phyloP scores from a whole-genome alignment of 352 stramenopile species.

The Phytopythium sindhum region DNA sequence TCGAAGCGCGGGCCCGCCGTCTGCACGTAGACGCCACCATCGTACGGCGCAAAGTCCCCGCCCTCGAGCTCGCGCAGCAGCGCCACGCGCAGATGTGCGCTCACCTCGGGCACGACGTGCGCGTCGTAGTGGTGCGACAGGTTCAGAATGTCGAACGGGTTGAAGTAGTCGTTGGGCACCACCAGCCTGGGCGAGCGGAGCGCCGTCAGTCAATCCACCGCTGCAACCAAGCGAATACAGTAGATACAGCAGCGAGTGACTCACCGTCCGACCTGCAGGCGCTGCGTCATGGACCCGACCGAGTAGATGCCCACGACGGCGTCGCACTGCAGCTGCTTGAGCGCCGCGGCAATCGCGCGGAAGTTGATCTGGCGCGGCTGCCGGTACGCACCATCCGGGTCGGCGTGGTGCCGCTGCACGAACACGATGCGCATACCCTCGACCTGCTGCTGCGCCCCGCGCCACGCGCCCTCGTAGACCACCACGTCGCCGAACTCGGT shows the following conservation, averaged over 20 bases:
- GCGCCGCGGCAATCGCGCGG: conserved; percentile 59
- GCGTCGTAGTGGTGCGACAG: conserved; percentile 80
- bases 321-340: conserved; percentile 57
- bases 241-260: neutral
- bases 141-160: conserved; percentile 83
- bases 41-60: conserved; percentile 46
- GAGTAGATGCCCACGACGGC: conserved; percentile 85
- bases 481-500: conserved; percentile 70
- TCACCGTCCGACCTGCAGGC: conserved; percentile 42
- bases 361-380: conserved; percentile 88
- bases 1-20: conserved; percentile 84
- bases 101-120: conserved; percentile 78
- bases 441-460: conserved; percentile 10
- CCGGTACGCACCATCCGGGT: conserved; percentile 67
- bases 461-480: conserved; percentile 56
- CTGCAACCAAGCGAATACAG: neutral
- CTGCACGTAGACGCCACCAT: conserved; percentile 86
- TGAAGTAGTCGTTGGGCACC: conserved; percentile 88
- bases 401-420: conserved; percentile 81
- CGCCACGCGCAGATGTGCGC: conserved; percentile 34
- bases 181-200: conserved; percentile 35
- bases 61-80: conserved; percentile 46
- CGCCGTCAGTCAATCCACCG: neutral
- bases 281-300: conserved; percentile 76
- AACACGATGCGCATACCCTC: conserved; percentile 66